These are phyloP conservation scores for Stephania japonica DNA, from an alignment of 164 flowering plant species.

Conservation along the genomic window DNA sequence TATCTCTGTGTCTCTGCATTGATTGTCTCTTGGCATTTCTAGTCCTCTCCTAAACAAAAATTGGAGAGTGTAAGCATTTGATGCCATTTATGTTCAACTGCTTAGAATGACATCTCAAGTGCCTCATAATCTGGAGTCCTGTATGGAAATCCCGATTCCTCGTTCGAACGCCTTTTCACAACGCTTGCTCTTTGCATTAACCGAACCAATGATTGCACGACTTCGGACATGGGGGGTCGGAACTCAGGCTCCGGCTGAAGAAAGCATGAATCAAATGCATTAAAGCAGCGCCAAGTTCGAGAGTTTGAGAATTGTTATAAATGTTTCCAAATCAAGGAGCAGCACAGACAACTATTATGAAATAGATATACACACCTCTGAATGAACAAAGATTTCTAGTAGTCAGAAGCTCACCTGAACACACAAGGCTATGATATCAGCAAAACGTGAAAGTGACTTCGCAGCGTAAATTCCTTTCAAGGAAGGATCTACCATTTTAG, in stretches of 20 bases:
- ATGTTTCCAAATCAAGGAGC: not conserved
- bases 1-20: not conserved
- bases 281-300: not conserved
- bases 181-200: conserved; percentile 84
- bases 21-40: not conserved
- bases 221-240: conserved; percentile 95
- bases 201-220: conserved; percentile 85
- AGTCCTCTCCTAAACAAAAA: not conserved
- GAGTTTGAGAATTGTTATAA: not conserved
- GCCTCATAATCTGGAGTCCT: conserved; percentile 72
- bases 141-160: conserved; percentile 65
- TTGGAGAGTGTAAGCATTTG: not conserved
- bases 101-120: conserved; percentile 50
- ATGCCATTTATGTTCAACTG: not conserved
- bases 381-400: not conserved
- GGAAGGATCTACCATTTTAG: conserved; percentile 92
- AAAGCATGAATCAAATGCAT: conserved; percentile 5
- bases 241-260: conserved; percentile 91
- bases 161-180: conserved; percentile 66
- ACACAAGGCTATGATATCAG: conserved; percentile 89
- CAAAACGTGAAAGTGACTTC: conserved; percentile 92
- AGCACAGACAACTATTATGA: not conserved
- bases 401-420: conserved; percentile 60
- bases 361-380: not conserved
- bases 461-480: conserved; percentile 95